These are phyloP conservation scores for Arabidopsis arenosa DNA, from an alignment of 345 rosid genomes.

Conservation along the genomic window DNA sequence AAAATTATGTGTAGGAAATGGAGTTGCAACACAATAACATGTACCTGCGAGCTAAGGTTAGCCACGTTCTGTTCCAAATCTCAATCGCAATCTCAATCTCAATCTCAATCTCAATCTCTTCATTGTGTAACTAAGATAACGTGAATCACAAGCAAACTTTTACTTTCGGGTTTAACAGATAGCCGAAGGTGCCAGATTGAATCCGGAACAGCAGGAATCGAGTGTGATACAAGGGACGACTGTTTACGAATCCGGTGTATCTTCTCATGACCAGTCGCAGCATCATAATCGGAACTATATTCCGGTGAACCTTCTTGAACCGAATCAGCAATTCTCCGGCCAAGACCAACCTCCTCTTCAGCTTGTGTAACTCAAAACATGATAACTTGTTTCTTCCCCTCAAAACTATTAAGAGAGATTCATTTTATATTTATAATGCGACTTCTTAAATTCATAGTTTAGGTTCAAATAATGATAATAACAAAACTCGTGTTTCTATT, in stretches of 20 bases:
- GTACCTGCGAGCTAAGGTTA: constrained; percentile 77
- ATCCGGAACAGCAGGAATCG: constrained; percentile 48
- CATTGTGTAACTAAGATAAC: neutral
- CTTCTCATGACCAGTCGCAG: constrained; percentile 52
- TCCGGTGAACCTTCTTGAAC: constrained; percentile 68
- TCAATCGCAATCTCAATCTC: neutral
- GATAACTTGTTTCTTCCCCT: constrained; percentile 21
- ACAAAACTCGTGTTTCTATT: constrained; percentile 6
- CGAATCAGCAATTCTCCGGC: constrained; percentile 64
- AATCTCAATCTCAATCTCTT: neutral
- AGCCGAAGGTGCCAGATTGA: constrained; percentile 61
- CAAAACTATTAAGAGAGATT: constrained; percentile 11
- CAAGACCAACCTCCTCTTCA: constrained; percentile 64
- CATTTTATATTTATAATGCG: neutral
- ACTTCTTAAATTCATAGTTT: constrained; percentile 28
- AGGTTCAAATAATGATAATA: constrained; percentile 12
- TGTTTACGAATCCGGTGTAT: constrained; percentile 49
- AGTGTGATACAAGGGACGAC: constrained; percentile 48
- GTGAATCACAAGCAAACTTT: constrained; percentile 3
- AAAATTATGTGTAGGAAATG: constrained; percentile 62
- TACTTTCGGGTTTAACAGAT: constrained; percentile 49
- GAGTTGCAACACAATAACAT: constrained; percentile 84
- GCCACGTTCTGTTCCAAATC: constrained; percentile 4
- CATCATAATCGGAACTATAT: constrained; percentile 63
- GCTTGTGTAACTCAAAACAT: constrained; percentile 38